Evolutionary conservation across 305 asterid species (phyloP).

Genomic region (Rubia tinctorum): DNA sequence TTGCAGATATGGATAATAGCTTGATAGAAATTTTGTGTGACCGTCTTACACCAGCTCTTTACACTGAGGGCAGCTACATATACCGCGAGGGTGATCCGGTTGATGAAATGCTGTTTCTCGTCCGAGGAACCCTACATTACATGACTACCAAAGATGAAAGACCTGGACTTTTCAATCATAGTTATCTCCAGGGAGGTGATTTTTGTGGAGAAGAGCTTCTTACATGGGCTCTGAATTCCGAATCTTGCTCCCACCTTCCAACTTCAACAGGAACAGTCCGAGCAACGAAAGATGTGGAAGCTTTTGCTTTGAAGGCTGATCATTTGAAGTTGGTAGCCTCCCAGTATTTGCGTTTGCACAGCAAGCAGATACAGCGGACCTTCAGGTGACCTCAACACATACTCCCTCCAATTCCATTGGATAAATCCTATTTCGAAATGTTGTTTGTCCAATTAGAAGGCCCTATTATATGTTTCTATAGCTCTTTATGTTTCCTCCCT

Average conservation of each 20-base stretch:
- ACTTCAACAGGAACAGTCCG: constrained; percentile 56
- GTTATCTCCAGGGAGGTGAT: constrained; percentile 38
- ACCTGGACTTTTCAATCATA: constrained; percentile 55
- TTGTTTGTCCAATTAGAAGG: neutral
- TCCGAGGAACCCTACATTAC: constrained; percentile 44
- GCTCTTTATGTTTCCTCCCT: neutral
- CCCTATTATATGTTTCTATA: neutral
- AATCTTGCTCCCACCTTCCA: constrained; percentile 48
- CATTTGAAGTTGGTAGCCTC: constrained; percentile 50
- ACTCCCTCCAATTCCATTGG: too few species aligned
- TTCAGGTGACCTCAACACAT: constrained; percentile 38
- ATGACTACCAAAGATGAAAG: constrained; percentile 54
- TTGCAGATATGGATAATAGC: constrained; percentile 51
- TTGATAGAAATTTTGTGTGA: constrained; percentile 52
- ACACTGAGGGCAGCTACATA: constrained; percentile 48
- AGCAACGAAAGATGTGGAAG: constrained; percentile 64
- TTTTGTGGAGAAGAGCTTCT: constrained; percentile 70
- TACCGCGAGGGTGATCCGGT: constrained; percentile 62
- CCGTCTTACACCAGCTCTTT: constrained; percentile 42
- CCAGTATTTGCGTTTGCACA: constrained; percentile 54
- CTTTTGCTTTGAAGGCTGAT: constrained; percentile 55
- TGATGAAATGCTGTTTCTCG: constrained; percentile 60
- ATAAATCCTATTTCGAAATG: neutral
- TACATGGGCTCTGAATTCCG: constrained; percentile 71
- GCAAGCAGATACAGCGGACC: constrained; percentile 50